Base-by-base conservation (phyloP, 192 early-diverging fungal genomes). In the Ramicandelaber brevisporus region DNA sequence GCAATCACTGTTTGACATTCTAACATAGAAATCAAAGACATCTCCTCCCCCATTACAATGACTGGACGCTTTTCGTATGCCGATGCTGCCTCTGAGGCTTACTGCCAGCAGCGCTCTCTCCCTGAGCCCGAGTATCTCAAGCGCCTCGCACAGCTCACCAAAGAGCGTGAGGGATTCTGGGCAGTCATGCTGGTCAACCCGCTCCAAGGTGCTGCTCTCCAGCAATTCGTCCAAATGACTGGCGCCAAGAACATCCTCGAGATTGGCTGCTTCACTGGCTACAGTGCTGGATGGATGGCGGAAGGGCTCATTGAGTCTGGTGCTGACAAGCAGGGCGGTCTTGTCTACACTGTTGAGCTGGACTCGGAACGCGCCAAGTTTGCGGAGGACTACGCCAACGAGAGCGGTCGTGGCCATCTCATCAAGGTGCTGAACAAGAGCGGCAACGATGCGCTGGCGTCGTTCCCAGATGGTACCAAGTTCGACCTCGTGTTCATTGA, bases 401-500 rank as follows among this genome's bases (percentile, higher is more conserved):
- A 39, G 5, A 41, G 47, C 10, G 40, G 33, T 0, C 29, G 58
- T 0, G 30, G 46, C 6, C 38, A 55, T 14, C 46, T 44, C 16
- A 40, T 63, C 8, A 38, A 60, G 2, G 34, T 74, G 11, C 44
- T 50, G 18, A 29, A 58, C 21, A 48, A 56, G 6, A n/a, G 37
- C 11, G 59, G 40, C 13, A 2, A 40, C 8, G 44, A 57, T 1
- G 53, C 40, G 49, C 53, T 33, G 21, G 19, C 15, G 10, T 18
- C 46, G 6, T 41, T 38, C 13, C 40, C 48, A 10, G 48, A 42
- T 2, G 56, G 46, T 13, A 44, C 53, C 15, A 22, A 37, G 17
- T 78, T 70, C 46, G 70, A 78, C 14, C 20, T 67, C 8, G 44
- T 65, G 1, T 78, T 71, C 30, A 27, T 77, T 19, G 77, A 81